Conservation (phyloP, 2,329 filamentous ascomycete genomes). For the Ceratocystis lukuohia region DNA sequence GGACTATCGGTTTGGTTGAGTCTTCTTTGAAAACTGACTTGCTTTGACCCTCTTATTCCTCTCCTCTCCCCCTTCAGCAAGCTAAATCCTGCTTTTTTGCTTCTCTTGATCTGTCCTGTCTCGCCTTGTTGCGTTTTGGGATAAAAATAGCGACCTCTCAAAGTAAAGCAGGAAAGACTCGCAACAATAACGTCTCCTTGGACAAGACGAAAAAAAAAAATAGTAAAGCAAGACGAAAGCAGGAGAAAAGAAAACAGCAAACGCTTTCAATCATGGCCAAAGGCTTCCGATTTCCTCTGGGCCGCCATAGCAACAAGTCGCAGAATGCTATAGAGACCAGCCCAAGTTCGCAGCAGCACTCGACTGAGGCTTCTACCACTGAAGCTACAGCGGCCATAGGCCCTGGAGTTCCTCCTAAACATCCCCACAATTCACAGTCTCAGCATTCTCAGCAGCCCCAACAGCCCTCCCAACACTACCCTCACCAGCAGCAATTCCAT, state of each 20-base stretch:
- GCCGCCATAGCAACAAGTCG: constrained; percentile 15
- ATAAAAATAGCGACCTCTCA: background rate
- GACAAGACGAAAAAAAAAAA: background rate
- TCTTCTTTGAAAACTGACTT: background rate
- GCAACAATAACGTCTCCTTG: background rate
- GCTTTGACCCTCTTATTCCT: background rate
- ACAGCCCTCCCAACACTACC: constrained; percentile 24
- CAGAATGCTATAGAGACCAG: constrained; percentile 14
- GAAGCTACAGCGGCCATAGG: constrained; percentile 21
- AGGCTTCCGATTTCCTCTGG: constrained; percentile 10
- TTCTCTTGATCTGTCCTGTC: background rate
- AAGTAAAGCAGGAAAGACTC: background rate
- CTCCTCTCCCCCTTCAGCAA: background rate
- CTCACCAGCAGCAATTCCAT: constrained; percentile 2
- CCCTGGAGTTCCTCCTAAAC: background rate
- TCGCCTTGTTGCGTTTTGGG: constrained; percentile 1
- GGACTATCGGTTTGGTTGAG: background rate
- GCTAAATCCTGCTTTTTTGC: background rate
- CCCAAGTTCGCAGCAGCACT: background rate
- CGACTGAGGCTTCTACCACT: background rate
- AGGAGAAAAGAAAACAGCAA: background rate
- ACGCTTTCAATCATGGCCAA: constrained; percentile 8
- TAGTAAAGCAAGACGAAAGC: background rate
- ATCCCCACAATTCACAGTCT: background rate
- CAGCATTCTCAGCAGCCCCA: constrained; percentile 20